Conservation (phyloP, 805 yeast species). For the Maudiozyma pseudohumilis region DNA sequence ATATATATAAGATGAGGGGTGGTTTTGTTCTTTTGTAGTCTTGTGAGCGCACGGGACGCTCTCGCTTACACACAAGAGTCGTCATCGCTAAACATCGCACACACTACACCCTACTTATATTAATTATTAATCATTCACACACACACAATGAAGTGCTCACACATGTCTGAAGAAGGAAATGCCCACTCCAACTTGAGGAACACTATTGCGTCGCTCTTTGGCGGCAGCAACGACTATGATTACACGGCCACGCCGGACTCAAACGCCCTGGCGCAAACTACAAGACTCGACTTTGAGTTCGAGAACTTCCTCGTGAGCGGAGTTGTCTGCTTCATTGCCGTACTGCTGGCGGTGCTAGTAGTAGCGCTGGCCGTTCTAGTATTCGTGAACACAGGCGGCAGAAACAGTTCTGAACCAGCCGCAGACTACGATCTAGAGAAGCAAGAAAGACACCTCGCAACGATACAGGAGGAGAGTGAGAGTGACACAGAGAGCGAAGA, state of each 20-base stretch:
- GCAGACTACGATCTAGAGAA: not conserved
- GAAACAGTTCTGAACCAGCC: not conserved
- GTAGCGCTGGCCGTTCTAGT: not conserved
- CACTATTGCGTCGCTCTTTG: too few species aligned
- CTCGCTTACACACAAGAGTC: too few species aligned
- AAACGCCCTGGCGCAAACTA: not conserved
- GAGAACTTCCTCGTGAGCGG: not conserved
- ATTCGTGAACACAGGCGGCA: not conserved
- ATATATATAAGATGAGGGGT: too few species aligned
- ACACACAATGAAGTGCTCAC: too few species aligned
- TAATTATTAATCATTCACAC: too few species aligned
- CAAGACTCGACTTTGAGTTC: constrained; percentile 1
- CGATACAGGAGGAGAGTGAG: not conserved
- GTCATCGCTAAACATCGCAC: too few species aligned
- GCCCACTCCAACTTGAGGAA: too few species aligned
- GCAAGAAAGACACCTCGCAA: not conserved
- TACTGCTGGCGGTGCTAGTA: not conserved
- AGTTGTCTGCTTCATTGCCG: constrained; percentile 1
- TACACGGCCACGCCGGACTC: not conserved
- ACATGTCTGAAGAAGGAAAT: too few species aligned
- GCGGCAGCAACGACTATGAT: not conserved
- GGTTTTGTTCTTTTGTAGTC: too few species aligned
- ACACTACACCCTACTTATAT: too few species aligned
- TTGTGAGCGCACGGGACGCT: too few species aligned
- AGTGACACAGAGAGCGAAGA: not conserved